phyloP scores from a whole-genome alignment of 306 rosid species.

The Corylus avellana region DNA sequence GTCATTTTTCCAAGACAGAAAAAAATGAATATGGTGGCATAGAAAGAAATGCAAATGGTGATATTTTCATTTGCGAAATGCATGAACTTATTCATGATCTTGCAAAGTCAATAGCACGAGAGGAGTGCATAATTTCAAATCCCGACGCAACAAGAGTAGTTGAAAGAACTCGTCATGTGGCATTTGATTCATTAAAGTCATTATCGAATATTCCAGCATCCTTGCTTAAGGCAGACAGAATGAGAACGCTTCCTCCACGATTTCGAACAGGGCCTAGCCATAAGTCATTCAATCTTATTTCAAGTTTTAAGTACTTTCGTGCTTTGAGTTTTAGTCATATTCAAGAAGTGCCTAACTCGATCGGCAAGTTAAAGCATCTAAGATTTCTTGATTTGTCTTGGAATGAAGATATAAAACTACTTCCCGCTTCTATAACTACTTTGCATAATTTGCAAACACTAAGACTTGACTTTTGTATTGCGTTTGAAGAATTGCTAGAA shows the following conservation, averaged over 20 bases:
- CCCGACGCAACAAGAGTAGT: not conserved
- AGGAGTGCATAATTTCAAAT: not conserved
- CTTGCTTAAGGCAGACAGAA: not conserved
- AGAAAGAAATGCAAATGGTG: not conserved
- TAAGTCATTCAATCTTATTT: not conserved
- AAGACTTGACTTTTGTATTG: not conserved
- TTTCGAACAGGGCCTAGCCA: fast-evolving
- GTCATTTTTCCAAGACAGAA: not conserved
- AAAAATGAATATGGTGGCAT: not conserved
- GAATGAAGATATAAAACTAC: not conserved
- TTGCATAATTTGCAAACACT: slow-evolving; percentile 1
- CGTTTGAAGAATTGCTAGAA: slow-evolving; percentile 14
- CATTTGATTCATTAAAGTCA: not conserved
- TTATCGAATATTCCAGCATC: not conserved
- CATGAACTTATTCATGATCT: not conserved
- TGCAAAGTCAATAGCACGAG: not conserved
- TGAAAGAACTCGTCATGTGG: not conserved
- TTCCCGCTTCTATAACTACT: not conserved
- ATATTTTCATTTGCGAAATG: not conserved
- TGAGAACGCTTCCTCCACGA: not conserved
- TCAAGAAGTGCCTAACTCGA: not conserved
- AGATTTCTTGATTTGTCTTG: slow-evolving; percentile 6
- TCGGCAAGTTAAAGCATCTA: not conserved
- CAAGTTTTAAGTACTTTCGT: not conserved
- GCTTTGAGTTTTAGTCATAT: not conserved